These are phyloP conservation scores for Claviceps sp. DNA, from an alignment of 2,329 filamentous ascomycete species.

Conservation along the genomic window DNA sequence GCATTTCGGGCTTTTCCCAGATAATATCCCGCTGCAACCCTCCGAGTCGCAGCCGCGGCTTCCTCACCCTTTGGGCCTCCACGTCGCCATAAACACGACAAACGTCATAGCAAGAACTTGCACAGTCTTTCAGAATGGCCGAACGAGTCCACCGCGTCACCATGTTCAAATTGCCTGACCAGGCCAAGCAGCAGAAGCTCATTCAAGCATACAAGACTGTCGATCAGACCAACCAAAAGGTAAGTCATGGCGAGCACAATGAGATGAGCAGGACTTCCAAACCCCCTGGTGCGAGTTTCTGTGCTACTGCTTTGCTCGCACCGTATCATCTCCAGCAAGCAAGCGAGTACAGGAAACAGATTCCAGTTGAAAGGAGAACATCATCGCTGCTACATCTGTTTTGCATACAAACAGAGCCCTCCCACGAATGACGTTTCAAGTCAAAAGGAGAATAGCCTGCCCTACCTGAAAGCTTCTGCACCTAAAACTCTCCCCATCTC, in stretches of 20 bases:
- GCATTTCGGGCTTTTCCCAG: too few relatives aligned
- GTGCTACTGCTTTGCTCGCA: background rate
- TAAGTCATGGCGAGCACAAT: constrained; percentile 12
- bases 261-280: background rate
- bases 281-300: background rate
- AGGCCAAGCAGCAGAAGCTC: constrained; percentile 29
- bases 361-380: background rate
- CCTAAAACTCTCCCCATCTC: too few relatives aligned
- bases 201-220: constrained; percentile 31
- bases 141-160: constrained; percentile 34
- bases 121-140: constrained; percentile 17
- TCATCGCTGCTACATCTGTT: background rate
- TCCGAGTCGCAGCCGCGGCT: background rate
- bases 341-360: background rate
- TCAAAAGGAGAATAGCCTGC: background rate
- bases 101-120: background rate
- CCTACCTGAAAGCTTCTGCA: background rate
- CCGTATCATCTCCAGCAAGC: background rate
- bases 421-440: background rate
- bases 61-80: background rate
- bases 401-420: background rate
- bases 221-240: constrained; percentile 26
- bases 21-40: too few relatives aligned
- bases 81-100: background rate
- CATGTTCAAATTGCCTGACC: constrained; percentile 38